A percentile compares a stretch with the other conserved stretches of the same genome.
Conservation (phyloP, 768 basidiomycete genomes). For the Collybia nuda region DNA sequence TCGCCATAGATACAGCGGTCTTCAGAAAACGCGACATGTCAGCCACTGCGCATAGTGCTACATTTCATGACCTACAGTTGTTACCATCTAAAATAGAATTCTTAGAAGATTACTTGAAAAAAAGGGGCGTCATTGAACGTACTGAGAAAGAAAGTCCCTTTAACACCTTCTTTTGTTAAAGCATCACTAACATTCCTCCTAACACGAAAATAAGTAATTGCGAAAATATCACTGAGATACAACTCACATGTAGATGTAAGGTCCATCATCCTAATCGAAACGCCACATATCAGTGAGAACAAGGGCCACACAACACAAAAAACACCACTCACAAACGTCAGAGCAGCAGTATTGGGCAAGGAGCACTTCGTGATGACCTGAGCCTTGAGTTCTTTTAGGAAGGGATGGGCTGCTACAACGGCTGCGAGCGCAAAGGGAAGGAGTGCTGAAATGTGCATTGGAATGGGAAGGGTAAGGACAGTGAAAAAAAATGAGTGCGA, state of each 20-base stretch:
- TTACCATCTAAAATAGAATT: conserved; percentile 12
- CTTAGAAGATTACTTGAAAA: neutral
- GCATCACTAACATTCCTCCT: conserved; percentile 31
- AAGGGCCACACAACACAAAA: neutral
- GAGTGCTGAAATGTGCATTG: conserved; percentile 1
- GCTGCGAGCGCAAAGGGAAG: conserved; percentile 10
- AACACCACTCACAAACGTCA: conserved; percentile 36
- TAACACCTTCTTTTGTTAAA: conserved; percentile 20
- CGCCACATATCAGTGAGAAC: neutral
- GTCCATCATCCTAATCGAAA: conserved; percentile 44
- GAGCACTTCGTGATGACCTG: conserved; percentile 34
- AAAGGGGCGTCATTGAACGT: conserved; percentile 1
- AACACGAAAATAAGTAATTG: neutral
- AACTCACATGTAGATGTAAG: conserved; percentile 33
- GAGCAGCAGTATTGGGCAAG: conserved; percentile 35
- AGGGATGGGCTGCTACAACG: conserved; percentile 10
- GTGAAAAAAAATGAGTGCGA: conserved; percentile 1
- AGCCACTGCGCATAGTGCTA: neutral
- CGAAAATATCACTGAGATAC: neutral
- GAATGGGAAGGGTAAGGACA: neutral
- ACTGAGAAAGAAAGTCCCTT: conserved; percentile 36
- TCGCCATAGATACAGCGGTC: conserved; percentile 38
- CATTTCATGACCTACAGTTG: conserved; percentile 8
- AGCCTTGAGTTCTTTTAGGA: conserved; percentile 9
- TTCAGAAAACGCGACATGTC: conserved; percentile 2